Percentiles rank a stretch among this genome's conserved stretches.
Conservation (phyloP, 2,329 filamentous ascomycete genomes). For the Pyrenophora graminea region DNA sequence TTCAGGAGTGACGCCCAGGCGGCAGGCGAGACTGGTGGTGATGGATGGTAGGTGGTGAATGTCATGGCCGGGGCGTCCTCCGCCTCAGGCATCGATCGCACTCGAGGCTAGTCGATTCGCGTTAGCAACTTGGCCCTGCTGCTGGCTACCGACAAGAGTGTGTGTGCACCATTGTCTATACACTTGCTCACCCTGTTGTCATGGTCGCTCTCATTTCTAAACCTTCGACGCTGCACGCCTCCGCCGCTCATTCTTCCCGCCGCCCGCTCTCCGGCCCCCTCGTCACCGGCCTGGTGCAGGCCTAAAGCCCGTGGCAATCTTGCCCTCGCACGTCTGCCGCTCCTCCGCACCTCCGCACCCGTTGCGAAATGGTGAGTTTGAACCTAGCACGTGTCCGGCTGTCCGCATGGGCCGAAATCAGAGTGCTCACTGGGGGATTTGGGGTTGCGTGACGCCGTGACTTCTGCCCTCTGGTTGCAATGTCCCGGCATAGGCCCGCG, state of each 20-base stretch:
- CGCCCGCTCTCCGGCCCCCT: conserved; percentile 18
- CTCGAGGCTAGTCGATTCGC: conserved; percentile 3
- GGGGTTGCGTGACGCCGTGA: neutral
- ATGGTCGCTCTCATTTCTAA: conserved; percentile 14
- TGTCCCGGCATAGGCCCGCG: conserved; percentile 13
- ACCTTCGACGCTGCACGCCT: conserved; percentile 12
- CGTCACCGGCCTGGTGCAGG: conserved; percentile 7
- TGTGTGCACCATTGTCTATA: conserved; percentile 5
- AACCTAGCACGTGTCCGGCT: neutral
- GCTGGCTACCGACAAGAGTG: conserved; percentile 6
- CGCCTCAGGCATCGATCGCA: neutral
- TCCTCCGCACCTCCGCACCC: conserved; percentile 21
- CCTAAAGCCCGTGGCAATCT: conserved; percentile 25
- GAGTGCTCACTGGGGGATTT: neutral
- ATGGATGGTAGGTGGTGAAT: neutral
- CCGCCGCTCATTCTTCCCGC: conserved; percentile 6
- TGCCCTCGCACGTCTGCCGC: neutral
- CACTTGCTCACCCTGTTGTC: conserved; percentile 10
- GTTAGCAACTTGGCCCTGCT: conserved; percentile 7
- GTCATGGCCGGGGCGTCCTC: neutral
- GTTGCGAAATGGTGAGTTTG: conserved; percentile 30
- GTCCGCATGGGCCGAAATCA: neutral
- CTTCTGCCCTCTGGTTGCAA: conserved; percentile 3
- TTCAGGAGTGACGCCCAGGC: neutral
- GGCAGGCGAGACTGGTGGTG: neutral